Base-by-base conservation (phyloP, 176 grass and related monocot genomes). In the Neostapfia colusana region DNA sequence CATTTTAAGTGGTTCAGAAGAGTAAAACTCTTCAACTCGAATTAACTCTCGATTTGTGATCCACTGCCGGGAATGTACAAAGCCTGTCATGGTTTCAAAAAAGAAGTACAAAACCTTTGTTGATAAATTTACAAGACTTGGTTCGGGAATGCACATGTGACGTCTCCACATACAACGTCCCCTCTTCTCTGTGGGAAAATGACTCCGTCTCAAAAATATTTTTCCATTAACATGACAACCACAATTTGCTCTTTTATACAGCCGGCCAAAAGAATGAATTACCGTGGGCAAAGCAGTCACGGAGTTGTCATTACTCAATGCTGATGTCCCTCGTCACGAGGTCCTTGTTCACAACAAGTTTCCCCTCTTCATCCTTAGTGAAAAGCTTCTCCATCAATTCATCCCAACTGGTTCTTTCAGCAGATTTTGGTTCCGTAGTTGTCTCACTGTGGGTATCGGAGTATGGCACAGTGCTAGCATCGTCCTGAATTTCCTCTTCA, bases 341-440 rank as follows among this genome's bases (percentile, higher is more conserved):
- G 31, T 90, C 96, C 87, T 79, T 88, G 26, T 95, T 99, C 80
- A 99, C 79, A 11, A 88, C 77, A 72, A 99, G 80, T 48, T 74
- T 82, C 58, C 96, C 92, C 37, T 86, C 80, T 55, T 85, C 82
- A 44, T 79, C 93, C 55, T 74, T 88, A 17, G 77, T 93, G 79
- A 92, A 99, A 37, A 95, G 92, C 70, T 85, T 90, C 23, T 89
- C 80, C 37, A 92, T 82, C 74, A 99, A 49, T 13, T 92, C 83
- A 24, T 95, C 87, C 96, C 96, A 99, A 43, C 87, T 99, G 10
- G 89, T 90, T 81, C 76, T 78, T 72, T 77, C 78, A 51, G 87
- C 73, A 17, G 87, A 82, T 73, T 74, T 79, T 0, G 63, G 20
- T 27, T 71, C 56, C 3, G 80, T 79, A 26, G 54, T 51, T 14